A percentile compares a stretch with the other conserved stretches of the same genome.
Evolutionary conservation across 352 stramenopile genomes (phyloP).

Genomic region (Phytophthora uliginosa): DNA sequence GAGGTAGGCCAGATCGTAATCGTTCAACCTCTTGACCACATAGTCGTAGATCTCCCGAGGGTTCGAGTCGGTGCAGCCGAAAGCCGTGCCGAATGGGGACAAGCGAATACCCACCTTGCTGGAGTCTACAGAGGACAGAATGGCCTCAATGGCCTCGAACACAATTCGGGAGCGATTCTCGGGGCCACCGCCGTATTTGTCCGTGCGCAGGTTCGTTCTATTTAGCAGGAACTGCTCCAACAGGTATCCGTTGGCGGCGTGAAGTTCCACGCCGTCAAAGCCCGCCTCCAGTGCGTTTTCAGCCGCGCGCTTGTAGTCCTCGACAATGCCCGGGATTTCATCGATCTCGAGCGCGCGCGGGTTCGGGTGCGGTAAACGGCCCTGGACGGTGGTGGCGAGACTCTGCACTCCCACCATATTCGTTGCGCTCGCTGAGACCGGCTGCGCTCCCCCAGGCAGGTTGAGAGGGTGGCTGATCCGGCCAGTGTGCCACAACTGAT

Average conservation of each 20-base stretch:
- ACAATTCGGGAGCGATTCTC: slow-evolving; percentile 85
- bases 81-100: slow-evolving; percentile 45
- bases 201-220: slow-evolving; percentile 72
- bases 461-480: slow-evolving; percentile 63
- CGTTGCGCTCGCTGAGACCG: slow-evolving; percentile 56
- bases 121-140: slow-evolving; percentile 43
- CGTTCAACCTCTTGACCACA: slow-evolving; percentile 46
- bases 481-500: slow-evolving; percentile 91
- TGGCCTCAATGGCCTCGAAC: slow-evolving; percentile 67
- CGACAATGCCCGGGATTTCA: slow-evolving; percentile 66
- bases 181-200: slow-evolving; percentile 64
- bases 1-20: slow-evolving; percentile 58
- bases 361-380: slow-evolving; percentile 47
- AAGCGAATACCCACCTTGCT: slow-evolving; percentile 48
- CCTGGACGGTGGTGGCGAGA: slow-evolving; percentile 38
- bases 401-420: slow-evolving; percentile 42
- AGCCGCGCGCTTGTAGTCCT: slow-evolving; percentile 40
- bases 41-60: slow-evolving; percentile 52
- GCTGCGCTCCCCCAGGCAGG: slow-evolving; percentile 54
- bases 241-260: slow-evolving; percentile 93
- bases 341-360: slow-evolving; percentile 73
- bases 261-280: slow-evolving; percentile 94
- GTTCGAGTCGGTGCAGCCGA: slow-evolving; percentile 54
- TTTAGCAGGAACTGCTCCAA: slow-evolving; percentile 91
- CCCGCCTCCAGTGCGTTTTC: slow-evolving; percentile 75